Base-by-base conservation (phyloP, 129 eudicot species). In the Oenanthe sinensis region DNA sequence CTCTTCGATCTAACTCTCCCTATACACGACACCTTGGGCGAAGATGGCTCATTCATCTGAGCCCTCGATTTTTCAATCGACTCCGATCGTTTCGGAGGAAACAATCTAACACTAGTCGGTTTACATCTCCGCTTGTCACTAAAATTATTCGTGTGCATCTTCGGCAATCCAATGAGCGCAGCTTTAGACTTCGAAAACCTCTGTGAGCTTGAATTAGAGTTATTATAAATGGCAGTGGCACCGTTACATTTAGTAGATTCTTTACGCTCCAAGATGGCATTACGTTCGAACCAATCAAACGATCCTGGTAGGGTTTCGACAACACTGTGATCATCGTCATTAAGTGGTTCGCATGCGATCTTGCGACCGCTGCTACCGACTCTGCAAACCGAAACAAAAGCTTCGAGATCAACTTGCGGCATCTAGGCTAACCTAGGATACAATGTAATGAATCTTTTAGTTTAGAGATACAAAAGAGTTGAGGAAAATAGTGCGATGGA, bases 21-120 rank as follows among this genome's bases (percentile, higher is more conserved):
- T 4, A 79, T 78, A 26, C 89, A 86, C 19, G 87, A 83, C 5
- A 86, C 87, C 78, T 73, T 71, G 2, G 89, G 89, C 15, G 89
- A 86, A 52, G 62, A 77, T 45, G 89, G 89, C 58, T 86, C 89
- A 2, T 71, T 8, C 37, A 47, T 76, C 50, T 73, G 77, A 46
- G 70, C 30, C 16, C 54, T 71, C 69, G 81, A 16, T 47, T 77
- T 83, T 13, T 58, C 82, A 8, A 77, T 82, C 71, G 83, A 83
- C 74, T 82, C 81, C 7, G 88, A 82, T 45, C 79, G 79, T 82
- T 77, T 85, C 13, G 77, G 77, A 60, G 85, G 83, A 54, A 71
- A 81, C 77, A 84, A 44, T 50, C 67, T 71, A 20, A 78, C 77
- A n/a, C 52, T 79, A 12, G 77, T 33, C 22, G 39, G 58, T 74